phyloP scores from a whole-genome alignment of 495 filamentous ascomycete genomes.

The Aspergillus saccharolyticus region DNA sequence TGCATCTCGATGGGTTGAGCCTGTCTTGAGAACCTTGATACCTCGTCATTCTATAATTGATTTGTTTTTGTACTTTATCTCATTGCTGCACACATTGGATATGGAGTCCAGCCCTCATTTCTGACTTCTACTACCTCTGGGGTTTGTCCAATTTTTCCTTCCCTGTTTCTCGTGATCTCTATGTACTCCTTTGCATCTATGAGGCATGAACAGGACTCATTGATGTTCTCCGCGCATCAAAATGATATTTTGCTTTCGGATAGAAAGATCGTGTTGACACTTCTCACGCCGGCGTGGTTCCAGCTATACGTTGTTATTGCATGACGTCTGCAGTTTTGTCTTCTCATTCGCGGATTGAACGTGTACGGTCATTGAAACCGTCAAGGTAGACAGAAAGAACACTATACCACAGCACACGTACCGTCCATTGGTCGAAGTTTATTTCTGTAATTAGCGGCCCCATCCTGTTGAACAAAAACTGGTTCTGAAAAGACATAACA shows the following conservation, averaged over 20 bases:
- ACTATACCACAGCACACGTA: too few relatives aligned
- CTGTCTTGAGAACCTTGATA: conserved; percentile 2
- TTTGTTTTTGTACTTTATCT: background rate
- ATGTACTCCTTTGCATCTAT: background rate
- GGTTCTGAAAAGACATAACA: too few relatives aligned
- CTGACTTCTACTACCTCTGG: background rate
- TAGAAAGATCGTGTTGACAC: background rate
- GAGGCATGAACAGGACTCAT: background rate
- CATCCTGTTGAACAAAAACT: too few relatives aligned
- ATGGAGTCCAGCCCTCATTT: background rate
- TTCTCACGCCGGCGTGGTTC: background rate
- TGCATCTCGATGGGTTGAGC: conserved; percentile 7
- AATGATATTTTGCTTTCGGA: background rate
- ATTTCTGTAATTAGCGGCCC: too few relatives aligned
- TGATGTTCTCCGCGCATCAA: background rate
- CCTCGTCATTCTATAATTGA: background rate
- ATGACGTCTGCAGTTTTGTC: background rate
- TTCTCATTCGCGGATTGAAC: background rate
- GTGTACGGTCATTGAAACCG: background rate
- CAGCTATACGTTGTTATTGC: background rate
- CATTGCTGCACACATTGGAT: background rate
- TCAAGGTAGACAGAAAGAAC: too few relatives aligned
- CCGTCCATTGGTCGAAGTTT: too few relatives aligned
- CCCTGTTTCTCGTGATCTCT: background rate
- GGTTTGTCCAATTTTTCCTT: background rate